phyloP scores from a whole-genome alignment of 768 basidiomycete species.

The Plicaturopsis crispa region DNA sequence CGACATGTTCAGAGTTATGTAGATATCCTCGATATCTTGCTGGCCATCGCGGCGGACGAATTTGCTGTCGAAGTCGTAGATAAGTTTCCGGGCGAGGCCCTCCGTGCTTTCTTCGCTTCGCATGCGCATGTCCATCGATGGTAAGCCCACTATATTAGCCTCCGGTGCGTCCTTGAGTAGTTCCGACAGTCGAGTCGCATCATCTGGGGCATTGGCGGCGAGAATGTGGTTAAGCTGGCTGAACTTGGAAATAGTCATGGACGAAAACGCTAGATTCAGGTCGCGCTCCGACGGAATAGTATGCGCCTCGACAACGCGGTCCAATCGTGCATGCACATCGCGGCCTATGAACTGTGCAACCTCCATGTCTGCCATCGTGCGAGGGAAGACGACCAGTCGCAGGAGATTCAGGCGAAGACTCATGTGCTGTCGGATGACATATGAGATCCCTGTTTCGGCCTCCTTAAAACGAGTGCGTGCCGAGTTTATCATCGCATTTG shows the following conservation, averaged over 20 bases:
- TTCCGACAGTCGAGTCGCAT: conserved; percentile 49
- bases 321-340: conserved; percentile 62
- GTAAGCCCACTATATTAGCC: conserved; percentile 73
- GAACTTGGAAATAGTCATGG: conserved; percentile 70
- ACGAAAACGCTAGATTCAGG: conserved; percentile 64
- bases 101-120: conserved; percentile 51
- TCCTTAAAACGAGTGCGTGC: conserved; percentile 68
- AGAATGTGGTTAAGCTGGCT: conserved; percentile 50
- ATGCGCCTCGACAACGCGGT: conserved; percentile 51
- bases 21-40: conserved; percentile 66
- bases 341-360: conserved; percentile 68
- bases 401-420: conserved; percentile 58
- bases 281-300: conserved; percentile 48
- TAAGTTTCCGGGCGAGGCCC: conserved; percentile 32
- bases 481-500: conserved; percentile 74
- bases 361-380: conserved; percentile 71
- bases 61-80: conserved; percentile 67
- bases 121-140: conserved; percentile 81
- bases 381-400: conserved; percentile 69
- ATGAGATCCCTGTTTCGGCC: conserved; percentile 48
- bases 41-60: conserved; percentile 49
- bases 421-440: conserved; percentile 66
- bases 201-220: conserved; percentile 29
- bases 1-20: conserved; percentile 77
- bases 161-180: conserved; percentile 57